phyloP scores from a whole-genome alignment of 2,329 filamentous ascomycete genomes.

The Juglanconis sp. region DNA sequence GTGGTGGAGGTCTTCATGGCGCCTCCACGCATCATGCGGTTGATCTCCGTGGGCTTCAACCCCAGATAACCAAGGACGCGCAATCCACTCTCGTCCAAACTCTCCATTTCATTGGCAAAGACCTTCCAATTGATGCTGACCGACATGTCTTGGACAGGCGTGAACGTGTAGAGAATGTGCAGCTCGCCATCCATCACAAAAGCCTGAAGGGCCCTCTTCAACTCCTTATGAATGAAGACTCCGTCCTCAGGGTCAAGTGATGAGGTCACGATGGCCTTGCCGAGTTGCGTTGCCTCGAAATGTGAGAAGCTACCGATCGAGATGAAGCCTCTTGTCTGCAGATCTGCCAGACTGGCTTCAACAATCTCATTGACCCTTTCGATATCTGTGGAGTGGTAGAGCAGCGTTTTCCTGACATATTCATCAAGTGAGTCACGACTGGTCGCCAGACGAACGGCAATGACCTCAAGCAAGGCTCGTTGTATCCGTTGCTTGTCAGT shows the following conservation, averaged over 20 bases:
- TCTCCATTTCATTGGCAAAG: constrained; percentile 68
- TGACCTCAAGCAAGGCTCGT: constrained; percentile 67
- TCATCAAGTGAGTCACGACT: constrained; percentile 63
- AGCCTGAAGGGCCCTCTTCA: constrained; percentile 62
- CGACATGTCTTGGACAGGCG: constrained; percentile 60
- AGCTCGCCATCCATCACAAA: constrained; percentile 81
- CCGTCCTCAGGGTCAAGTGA: constrained; percentile 73
- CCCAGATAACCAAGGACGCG: constrained; percentile 67
- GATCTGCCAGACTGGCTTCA: constrained; percentile 55
- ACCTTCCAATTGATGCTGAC: constrained; percentile 66
- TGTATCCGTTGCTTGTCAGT: constrained; percentile 67
- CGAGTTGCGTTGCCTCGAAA: constrained; percentile 62
- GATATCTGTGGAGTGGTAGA: constrained; percentile 55
- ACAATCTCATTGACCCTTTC: constrained; percentile 52
- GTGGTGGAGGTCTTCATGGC: constrained; percentile 59
- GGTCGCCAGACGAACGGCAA: constrained; percentile 65
- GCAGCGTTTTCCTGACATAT: constrained; percentile 65
- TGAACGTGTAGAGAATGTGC: constrained; percentile 76
- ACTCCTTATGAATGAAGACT: constrained; percentile 67
- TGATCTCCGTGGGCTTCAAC: constrained; percentile 64
- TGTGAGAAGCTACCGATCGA: constrained; percentile 44
- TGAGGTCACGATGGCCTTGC: constrained; percentile 69
- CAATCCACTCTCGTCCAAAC: constrained; percentile 67
- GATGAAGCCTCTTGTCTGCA: constrained; percentile 55
- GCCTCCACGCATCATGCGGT: constrained; percentile 67